Evolutionary conservation across 371 early-diverging fungal species (phyloP), one percentile per base, ranked within the genome.

Genomic region (Dinochytrium kinnereticum): DNA sequence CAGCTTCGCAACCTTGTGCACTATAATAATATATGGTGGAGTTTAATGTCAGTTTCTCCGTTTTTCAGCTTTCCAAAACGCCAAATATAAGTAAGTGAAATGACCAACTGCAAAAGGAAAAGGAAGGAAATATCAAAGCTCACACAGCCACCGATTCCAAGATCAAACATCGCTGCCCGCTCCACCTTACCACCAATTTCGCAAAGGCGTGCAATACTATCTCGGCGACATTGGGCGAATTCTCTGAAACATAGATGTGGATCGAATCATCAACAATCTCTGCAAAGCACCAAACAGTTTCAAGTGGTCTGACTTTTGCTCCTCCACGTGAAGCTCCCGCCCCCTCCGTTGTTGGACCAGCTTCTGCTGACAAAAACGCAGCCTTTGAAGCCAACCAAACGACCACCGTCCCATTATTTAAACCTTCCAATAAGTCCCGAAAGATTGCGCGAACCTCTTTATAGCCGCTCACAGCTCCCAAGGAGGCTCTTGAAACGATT

Each of bases 331-430:
- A 39, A 68, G 30, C 0, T 21, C 36, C 36, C 51, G 36, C 53
- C 19, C 26, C 26, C 26, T 72, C 50, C 30, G 10, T 36, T n/a
- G n/a, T n/a, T n/a, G n/a, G n/a, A n/a, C n/a, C n/a, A n/a, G n/a
- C n/a, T n/a, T n/a, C n/a, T n/a, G n/a, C n/a, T n/a, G n/a, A n/a
- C 57, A 76, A 68, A 39, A 79, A 74, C 44, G 76, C 51, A 30
- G 73, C 79, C 64, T 73, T 79, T 1, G 59, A 61, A 17, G 76
- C 69, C 33, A 70, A 13, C 73, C 73, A 76, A 2, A 79, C 72
- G 57, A 38, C 51, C 3, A 78, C 65, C 24, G 15, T 66, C 38
- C 64, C 75, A 17, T 70, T 50, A 26, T 68, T 28, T 21, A 77
- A 40, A 3, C 33, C 51, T 1, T 38, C 38, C 33, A 40, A 26